Percentiles rank a stretch among this genome's conserved stretches.
Conservation (phyloP, 805 yeast genomes). For the Novakomyces olei region DNA sequence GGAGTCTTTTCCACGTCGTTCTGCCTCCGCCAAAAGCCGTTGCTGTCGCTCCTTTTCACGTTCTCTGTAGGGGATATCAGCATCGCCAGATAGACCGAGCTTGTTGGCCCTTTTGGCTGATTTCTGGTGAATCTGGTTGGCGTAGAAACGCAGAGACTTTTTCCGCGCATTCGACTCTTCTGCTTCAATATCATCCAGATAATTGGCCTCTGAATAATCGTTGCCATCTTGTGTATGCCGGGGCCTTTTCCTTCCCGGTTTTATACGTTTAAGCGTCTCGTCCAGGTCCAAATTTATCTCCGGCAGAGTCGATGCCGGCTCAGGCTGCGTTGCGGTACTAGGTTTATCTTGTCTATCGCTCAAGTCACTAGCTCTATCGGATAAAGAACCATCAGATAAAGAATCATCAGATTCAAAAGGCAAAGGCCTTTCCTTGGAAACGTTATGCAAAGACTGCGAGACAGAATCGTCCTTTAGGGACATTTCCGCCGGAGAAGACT, state of each 20-base stretch:
- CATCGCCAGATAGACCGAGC: slow-evolving; percentile 52
- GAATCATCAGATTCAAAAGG: slow-evolving; percentile 4
- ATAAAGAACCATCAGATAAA: neutral
- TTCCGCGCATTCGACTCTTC: slow-evolving; percentile 69
- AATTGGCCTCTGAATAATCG: slow-evolving; percentile 44
- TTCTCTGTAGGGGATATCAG: slow-evolving; percentile 78
- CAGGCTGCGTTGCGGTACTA: slow-evolving; percentile 10
- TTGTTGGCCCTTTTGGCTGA: slow-evolving; percentile 25
- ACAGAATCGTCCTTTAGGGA: slow-evolving; percentile 9
- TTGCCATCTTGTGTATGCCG: slow-evolving; percentile 14
- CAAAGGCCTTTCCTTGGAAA: slow-evolving; percentile 7
- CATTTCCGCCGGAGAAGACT: slow-evolving; percentile 3
- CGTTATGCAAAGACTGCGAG: slow-evolving; percentile 10
- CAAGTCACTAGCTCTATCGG: slow-evolving; percentile 8
- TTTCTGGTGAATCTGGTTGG: slow-evolving; percentile 84
- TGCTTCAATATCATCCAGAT: slow-evolving; percentile 57
- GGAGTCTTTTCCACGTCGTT: slow-evolving; percentile 47
- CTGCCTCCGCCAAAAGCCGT: slow-evolving; percentile 67
- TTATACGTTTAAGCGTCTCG: slow-evolving; percentile 13
- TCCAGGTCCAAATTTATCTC: slow-evolving; percentile 10
- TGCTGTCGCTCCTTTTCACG: slow-evolving; percentile 78
- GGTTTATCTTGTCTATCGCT: slow-evolving; percentile 13
- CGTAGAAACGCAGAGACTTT: slow-evolving; percentile 76
- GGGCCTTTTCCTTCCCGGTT: slow-evolving; percentile 20
- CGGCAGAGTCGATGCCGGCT: slow-evolving; percentile 10